Conservation (phyloP, 177 flowering plant species). For the Vitis hybrid region DNA sequence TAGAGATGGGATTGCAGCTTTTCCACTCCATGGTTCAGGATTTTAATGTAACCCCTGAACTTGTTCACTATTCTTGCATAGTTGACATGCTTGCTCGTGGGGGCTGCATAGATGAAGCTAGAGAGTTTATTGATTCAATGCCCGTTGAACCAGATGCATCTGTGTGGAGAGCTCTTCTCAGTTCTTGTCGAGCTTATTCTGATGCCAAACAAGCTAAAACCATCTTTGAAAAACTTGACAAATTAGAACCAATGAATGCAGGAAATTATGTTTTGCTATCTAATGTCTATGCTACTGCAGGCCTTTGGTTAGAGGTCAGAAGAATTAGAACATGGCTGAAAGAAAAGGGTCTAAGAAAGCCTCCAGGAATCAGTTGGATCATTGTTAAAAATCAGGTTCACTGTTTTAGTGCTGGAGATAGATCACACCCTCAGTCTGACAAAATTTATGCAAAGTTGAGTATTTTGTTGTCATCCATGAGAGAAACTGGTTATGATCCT, state of each 20-base stretch:
- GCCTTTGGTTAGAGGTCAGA: constrained; percentile 42
- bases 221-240: constrained; percentile 35
- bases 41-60: constrained; percentile 34
- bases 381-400: constrained; percentile 27
- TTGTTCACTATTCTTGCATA: constrained; percentile 50
- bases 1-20: constrained; percentile 34
- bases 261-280: constrained; percentile 43
- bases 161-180: constrained; percentile 48
- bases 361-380: constrained; percentile 52
- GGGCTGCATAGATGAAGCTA: constrained; percentile 42
- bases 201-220: constrained; percentile 26
- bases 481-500: constrained; percentile 32
- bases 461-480: constrained; percentile 20
- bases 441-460: constrained; percentile 25
- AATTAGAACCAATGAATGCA: constrained; percentile 42
- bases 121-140: constrained; percentile 33
- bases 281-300: constrained; percentile 47
- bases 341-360: constrained; percentile 34
- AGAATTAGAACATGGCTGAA: constrained; percentile 25
- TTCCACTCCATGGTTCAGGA: constrained; percentile 39
- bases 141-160: constrained; percentile 47
- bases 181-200: constrained; percentile 32
- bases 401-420: constrained; percentile 37
- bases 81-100: constrained; percentile 52
- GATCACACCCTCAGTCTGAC: constrained; percentile 26